Percentiles rank a stretch among this genome's conserved stretches.
Evolutionary conservation across 2,329 filamentous ascomycete genomes (phyloP).

Genomic region (Cladosporium sp.): DNA sequence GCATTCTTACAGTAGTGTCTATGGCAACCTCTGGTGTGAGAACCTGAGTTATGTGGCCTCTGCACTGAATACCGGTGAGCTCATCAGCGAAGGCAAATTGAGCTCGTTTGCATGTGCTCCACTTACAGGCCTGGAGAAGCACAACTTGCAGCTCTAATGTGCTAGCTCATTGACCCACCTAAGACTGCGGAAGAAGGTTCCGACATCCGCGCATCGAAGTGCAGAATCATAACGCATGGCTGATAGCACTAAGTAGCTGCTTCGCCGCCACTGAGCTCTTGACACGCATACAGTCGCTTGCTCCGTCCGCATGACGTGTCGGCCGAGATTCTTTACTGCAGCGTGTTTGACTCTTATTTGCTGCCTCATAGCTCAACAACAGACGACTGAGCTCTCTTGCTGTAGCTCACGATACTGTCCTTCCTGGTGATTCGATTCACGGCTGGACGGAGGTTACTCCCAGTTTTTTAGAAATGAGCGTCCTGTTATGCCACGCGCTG

Average conservation of each 20-base stretch:
- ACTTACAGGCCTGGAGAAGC: not conserved
- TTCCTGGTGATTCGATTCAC: not conserved
- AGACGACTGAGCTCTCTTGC: not conserved
- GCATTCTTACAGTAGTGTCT: conserved; percentile 1
- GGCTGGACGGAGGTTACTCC: too few species aligned
- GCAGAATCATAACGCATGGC: not conserved
- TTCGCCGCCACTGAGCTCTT: not conserved
- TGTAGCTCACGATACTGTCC: not conserved
- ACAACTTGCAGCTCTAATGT: not conserved
- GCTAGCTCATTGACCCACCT: not conserved
- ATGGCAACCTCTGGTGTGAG: not conserved
- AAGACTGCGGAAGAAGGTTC: too few species aligned
- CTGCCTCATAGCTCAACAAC: not conserved
- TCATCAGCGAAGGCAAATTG: not conserved
- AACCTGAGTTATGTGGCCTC: not conserved
- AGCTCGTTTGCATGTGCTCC: conserved; percentile 4
- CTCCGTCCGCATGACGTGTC: not conserved
- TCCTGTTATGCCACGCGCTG: too few species aligned
- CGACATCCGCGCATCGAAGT: not conserved
- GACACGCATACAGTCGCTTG: not conserved
- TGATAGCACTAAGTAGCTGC: not conserved
- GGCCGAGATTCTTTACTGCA: not conserved
- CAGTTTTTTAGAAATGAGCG: too few species aligned
- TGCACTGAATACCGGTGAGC: not conserved
- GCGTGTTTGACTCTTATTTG: not conserved